A percentile compares a stretch with the other conserved stretches of the same genome.
Conservation (phyloP, 441 rosid genomes). For the Macaranga tanarius region DNA sequence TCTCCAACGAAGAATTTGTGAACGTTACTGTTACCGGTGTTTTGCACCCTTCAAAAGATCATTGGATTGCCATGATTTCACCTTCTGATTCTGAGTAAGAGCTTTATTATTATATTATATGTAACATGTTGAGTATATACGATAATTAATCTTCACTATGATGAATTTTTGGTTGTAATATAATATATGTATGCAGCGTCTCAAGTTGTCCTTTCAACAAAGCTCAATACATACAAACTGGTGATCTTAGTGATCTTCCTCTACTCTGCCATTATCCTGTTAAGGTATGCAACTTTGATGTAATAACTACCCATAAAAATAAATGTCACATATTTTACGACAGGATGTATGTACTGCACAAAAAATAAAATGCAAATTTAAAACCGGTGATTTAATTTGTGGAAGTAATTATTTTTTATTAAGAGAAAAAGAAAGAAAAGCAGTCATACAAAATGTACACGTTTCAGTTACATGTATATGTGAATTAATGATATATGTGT, state of each 20-base stretch:
- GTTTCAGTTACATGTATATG: no score
- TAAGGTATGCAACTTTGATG: constrained; percentile 38
- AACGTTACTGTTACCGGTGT: constrained; percentile 51
- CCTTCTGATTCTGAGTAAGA: constrained; percentile 52
- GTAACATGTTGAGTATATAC: neutral
- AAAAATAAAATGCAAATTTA: no score
- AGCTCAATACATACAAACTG: constrained; percentile 46
- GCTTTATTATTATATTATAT: neutral
- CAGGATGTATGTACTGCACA: no score
- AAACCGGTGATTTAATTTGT: neutral
- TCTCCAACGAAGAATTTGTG: constrained; percentile 42
- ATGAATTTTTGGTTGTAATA: neutral
- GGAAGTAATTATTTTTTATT: no score
- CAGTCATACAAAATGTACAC: no score
- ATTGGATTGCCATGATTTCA: constrained; percentile 73
- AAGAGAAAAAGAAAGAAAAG: no score
- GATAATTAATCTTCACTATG: no score
- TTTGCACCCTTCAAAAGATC: constrained; percentile 31
- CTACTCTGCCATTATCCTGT: constrained; percentile 79
- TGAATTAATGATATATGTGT: no score
- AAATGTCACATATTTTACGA: no score
- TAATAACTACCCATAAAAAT: no score
- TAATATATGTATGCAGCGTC: constrained; percentile 33
- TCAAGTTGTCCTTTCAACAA: constrained; percentile 35
- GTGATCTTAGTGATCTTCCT: constrained; percentile 54